These are phyloP conservation scores for Alternaria tenuissima DNA, from an alignment of 2,329 filamentous ascomycete genomes.

Conservation along the genomic window DNA sequence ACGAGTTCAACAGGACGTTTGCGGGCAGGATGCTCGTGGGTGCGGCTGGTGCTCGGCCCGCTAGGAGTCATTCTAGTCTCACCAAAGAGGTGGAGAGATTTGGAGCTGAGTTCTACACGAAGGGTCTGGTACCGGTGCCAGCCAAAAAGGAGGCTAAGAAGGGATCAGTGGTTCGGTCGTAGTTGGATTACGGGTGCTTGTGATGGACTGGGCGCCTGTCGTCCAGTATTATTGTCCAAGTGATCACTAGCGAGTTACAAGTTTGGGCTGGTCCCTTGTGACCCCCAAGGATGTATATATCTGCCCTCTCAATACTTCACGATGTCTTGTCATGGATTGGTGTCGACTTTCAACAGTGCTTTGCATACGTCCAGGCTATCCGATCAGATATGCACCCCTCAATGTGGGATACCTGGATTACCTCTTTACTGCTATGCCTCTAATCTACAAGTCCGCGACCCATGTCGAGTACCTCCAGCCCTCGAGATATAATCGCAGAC, in stretches of 20 bases:
- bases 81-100: conserved; percentile 44
- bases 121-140: conserved; percentile 30
- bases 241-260: not conserved
- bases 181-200: not conserved
- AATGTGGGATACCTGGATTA: too few relatives aligned
- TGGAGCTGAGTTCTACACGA: conserved; percentile 30
- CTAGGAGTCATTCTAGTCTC: conserved; percentile 31
- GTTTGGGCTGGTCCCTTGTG: not conserved
- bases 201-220: not conserved
- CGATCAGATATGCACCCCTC: accelerated
- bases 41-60: conserved; percentile 14
- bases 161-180: conserved; percentile 3
- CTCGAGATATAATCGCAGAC: accelerated
- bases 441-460: accelerated
- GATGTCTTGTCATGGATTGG: not conserved
- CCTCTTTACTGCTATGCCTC: not conserved
- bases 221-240: not conserved
- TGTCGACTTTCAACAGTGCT: not conserved
- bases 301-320: not conserved
- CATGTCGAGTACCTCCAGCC: not conserved
- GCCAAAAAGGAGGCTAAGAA: conserved; percentile 15
- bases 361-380: not conserved
- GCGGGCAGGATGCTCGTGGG: conserved; percentile 24
- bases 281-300: not conserved
- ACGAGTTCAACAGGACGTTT: conserved; percentile 35